phyloP scores from a whole-genome alignment of 768 basidiomycete genomes.

The Collybia mongolica region DNA sequence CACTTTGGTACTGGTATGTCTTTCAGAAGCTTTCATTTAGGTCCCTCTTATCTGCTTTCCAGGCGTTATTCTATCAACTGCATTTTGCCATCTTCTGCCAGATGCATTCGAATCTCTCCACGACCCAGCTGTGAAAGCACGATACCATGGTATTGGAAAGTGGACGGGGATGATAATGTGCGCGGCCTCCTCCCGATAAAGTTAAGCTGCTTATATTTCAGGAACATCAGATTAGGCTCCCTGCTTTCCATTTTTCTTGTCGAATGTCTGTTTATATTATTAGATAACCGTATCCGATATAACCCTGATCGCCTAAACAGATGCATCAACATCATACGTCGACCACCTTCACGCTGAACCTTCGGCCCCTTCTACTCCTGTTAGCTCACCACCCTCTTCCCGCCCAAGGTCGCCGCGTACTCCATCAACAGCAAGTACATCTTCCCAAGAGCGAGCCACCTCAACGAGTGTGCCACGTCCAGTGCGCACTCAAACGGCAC shows the following conservation, averaged over 20 bases:
- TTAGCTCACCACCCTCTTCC: slow-evolving; percentile 22
- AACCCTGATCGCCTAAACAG: slow-evolving; percentile 32
- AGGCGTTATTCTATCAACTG: slow-evolving; percentile 82
- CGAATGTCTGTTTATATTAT: slow-evolving; percentile 58
- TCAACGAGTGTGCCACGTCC: too few species aligned
- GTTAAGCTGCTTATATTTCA: slow-evolving; percentile 3
- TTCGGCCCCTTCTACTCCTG: slow-evolving; percentile 46
- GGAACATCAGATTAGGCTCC: slow-evolving; percentile 49
- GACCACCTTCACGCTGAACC: slow-evolving; percentile 64
- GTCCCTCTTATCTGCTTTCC: slow-evolving; percentile 1
- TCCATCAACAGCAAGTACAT: too few species aligned
- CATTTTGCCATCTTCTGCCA: slow-evolving; percentile 78
- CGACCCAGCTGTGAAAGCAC: slow-evolving; percentile 39
- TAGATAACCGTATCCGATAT: neutral
- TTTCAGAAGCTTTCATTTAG: neutral
- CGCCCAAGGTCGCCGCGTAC: slow-evolving; percentile 15
- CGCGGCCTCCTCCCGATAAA: slow-evolving; percentile 23
- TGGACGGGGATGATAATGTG: slow-evolving; percentile 77
- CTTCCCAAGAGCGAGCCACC: neutral
- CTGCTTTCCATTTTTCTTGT: slow-evolving; percentile 72
- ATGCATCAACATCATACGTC: slow-evolving; percentile 73
- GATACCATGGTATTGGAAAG: slow-evolving; percentile 48
- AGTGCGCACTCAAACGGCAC: slow-evolving; percentile 5
- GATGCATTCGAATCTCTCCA: slow-evolving; percentile 68
- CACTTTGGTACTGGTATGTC: slow-evolving; percentile 75